Evolutionary conservation across 139 green algal genomes (phyloP), one percentile per base, ranked within the genome.

Genomic region (Zygnema circumcarinatum): DNA sequence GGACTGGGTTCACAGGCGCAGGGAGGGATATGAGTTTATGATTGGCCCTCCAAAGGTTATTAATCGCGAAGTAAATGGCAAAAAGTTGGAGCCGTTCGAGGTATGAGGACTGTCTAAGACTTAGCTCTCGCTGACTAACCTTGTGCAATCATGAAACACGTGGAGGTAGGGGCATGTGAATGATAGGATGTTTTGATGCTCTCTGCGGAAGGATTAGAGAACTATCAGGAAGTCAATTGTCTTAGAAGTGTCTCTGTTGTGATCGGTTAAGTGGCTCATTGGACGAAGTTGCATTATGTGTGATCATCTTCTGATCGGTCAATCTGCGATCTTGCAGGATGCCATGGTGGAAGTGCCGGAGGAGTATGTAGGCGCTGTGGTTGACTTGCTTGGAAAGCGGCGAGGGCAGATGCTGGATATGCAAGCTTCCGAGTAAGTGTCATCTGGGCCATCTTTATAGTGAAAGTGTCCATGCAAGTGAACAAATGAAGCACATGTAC

Each of bases 371-470:
- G 87, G 87, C 21, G 76, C 92, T 0, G 93, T 96, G 33, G 95
- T 98, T 87, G 96, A 98, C 90, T 92, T 99, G 82, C 94, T 99
- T 79, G 96, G 95, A 1, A 92, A 94, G 76, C 93, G 97, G 83
- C 98, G 98, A 93, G 97, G 95, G 20, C 84, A 95, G 72, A 99
- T 99, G 96, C 38, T 96, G 67, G 96, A 98, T 94, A 95, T 99
- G 92, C 80, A 69, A 33, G 54, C 52, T 67, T 84, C 85, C n/a
- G 52, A 69, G 85, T 90, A 53, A 83, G 85, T 38, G 20, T 29
- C 7, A 84, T 90, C 7, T 53, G 35, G 29, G 29, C 29, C 56
- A 72, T 72, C 29, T 72, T 72, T 72, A 72, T 29, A 35, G 29
- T 72, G 56, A 72, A 29, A 72, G 29, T 72, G 29, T 72, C 56